A percentile compares a stretch with the other conserved stretches of the same genome.
Conservation (phyloP, 306 rosid species). For the Boehmeria nivea region DNA sequence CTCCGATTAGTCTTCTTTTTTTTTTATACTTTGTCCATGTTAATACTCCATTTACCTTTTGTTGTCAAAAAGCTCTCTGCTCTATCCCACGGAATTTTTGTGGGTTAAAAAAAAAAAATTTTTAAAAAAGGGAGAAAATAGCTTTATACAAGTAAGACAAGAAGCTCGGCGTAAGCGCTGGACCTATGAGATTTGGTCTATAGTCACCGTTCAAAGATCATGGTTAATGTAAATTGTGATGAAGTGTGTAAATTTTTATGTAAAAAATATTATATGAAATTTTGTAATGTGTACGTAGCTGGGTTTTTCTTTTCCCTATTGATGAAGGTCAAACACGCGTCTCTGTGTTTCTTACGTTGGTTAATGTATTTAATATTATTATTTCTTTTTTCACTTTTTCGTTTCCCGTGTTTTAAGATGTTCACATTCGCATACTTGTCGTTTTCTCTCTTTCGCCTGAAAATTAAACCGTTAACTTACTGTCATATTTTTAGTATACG, state of each 20-base stretch:
- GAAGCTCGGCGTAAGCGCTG: conserved; percentile 35
- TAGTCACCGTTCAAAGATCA: conserved; percentile 15
- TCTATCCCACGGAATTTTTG: conserved; percentile 9
- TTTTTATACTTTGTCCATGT: conserved; percentile 31
- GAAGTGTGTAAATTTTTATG: conserved; percentile 33
- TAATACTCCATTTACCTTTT: conserved; percentile 18
- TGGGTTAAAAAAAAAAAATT: conserved; percentile 26
- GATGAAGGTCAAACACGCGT: no score
- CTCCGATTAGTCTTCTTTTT: conserved; percentile 18
- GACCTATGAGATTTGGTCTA: conserved; percentile 24
- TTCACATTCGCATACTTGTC: no score
- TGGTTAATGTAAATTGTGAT: conserved; percentile 50
- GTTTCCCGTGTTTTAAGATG: no score
- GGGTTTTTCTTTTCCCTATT: conserved; percentile 3
- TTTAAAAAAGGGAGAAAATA: neutral
- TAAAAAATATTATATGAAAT: conserved; percentile 33
- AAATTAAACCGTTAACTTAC: no score
- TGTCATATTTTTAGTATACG: no score
- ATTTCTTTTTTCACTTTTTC: no score
- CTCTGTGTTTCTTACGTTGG: no score
- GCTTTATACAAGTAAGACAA: conserved; percentile 20
- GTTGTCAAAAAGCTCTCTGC: conserved; percentile 5
- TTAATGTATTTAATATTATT: no score
- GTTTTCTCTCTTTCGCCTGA: no score
- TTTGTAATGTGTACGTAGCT: conserved; percentile 50